A percentile compares a stretch with the other conserved stretches of the same genome.
Evolutionary conservation across 768 basidiomycete species (phyloP).

Genomic region (Mycena sanguinolenta): DNA sequence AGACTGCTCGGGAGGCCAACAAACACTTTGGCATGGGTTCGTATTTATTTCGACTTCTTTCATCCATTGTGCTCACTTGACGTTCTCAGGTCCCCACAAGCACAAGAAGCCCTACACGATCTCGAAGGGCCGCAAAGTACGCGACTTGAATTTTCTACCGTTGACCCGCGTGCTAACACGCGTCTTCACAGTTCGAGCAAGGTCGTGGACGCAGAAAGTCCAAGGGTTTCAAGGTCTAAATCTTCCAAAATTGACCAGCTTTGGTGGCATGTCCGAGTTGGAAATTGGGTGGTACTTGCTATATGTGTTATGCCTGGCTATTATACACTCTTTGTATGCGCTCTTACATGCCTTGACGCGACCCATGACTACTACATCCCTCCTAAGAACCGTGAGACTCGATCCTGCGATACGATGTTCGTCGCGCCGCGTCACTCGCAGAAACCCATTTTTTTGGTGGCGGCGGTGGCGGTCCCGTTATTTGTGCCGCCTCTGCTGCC

Average conservation of each 20-base stretch:
- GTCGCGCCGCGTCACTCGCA: slow-evolving; percentile 33
- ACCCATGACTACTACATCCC: slow-evolving; percentile 1
- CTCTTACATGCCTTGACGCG: slow-evolving; percentile 32
- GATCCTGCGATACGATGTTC: slow-evolving; percentile 14
- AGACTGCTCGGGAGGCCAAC: slow-evolving; percentile 93
- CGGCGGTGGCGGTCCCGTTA: slow-evolving; percentile 1
- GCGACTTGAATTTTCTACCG: slow-evolving; percentile 6
- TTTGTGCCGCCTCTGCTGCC: slow-evolving; percentile 9
- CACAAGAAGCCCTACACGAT: slow-evolving; percentile 97
- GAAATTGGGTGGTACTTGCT: slow-evolving; percentile 45
- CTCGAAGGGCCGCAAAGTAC: slow-evolving; percentile 96
- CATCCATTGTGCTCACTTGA: not conserved
- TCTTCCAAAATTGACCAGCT: slow-evolving; percentile 40
- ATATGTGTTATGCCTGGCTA: slow-evolving; percentile 53
- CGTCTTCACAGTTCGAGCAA: slow-evolving; percentile 82
- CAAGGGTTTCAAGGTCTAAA: slow-evolving; percentile 95
- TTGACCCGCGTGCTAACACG: slow-evolving; percentile 10
- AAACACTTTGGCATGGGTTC: slow-evolving; percentile 97
- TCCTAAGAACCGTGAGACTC: slow-evolving; percentile 9
- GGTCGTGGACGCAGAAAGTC: slow-evolving; percentile 99
- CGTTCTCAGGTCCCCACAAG: slow-evolving; percentile 83
- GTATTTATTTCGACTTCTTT: slow-evolving; percentile 30
- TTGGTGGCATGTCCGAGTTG: slow-evolving; percentile 43
- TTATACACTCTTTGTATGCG: slow-evolving; percentile 34
- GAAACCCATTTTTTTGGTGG: slow-evolving; percentile 34